phyloP scores from a whole-genome alignment of 352 stramenopile species.

The Phytopythium sindhum region DNA sequence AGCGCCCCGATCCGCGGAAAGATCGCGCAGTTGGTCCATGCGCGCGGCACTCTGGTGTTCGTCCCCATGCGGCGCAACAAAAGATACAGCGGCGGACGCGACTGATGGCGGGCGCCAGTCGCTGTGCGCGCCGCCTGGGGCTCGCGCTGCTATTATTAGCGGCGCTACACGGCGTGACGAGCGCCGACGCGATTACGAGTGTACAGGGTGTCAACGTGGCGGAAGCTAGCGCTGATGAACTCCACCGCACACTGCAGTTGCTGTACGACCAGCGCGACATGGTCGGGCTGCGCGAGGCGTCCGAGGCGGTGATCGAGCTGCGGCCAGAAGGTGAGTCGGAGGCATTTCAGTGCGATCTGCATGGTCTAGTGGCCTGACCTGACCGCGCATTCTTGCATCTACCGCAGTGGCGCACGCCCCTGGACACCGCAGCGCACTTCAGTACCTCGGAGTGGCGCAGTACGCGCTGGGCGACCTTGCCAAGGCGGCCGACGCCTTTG shows the following conservation, averaged over 20 bases:
- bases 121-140: background rate
- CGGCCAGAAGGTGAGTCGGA: slow-evolving; percentile 30
- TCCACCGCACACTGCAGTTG: slow-evolving; percentile 21
- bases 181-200: background rate
- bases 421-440: slow-evolving; percentile 44
- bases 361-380: no score
- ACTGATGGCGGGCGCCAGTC: background rate
- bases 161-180: background rate
- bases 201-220: background rate
- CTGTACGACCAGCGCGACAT: slow-evolving; percentile 46
- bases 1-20: background rate
- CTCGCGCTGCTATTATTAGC: slow-evolving; percentile 1
- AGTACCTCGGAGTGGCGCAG: slow-evolving; percentile 68
- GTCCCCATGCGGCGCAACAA: background rate
- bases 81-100: background rate
- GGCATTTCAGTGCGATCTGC: background rate
- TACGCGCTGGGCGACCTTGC: slow-evolving; percentile 64
- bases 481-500: slow-evolving; percentile 57
- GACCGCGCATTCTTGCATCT: background rate
- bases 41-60: background rate
- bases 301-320: slow-evolving; percentile 34
- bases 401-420: slow-evolving; percentile 26
- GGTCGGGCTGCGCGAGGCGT: slow-evolving; percentile 39
- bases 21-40: background rate
- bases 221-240: background rate